phyloP scores from a whole-genome alignment of 257 asterid species.

The Ilex aquifolium region DNA sequence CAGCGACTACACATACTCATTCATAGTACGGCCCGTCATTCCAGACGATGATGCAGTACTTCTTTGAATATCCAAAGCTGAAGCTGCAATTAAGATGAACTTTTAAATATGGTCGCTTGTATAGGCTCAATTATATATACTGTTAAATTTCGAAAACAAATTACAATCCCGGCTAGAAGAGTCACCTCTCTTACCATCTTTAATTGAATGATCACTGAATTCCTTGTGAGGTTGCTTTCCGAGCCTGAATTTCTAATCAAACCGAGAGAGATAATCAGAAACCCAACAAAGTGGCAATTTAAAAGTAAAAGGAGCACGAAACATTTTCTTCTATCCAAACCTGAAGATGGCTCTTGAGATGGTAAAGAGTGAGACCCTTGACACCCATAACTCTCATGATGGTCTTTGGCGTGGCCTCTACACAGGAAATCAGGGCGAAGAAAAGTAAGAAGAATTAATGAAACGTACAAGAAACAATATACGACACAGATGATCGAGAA shows the following conservation, averaged over 20 bases:
- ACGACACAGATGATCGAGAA: not conserved
- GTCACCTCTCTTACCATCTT: conserved; percentile 61
- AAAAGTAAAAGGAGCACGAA: not conserved
- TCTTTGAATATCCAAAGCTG: conserved; percentile 79
- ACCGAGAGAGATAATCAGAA: not conserved
- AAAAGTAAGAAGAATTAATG: not conserved
- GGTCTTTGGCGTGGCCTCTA: conserved; percentile 98
- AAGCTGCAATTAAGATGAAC: conserved; percentile 36
- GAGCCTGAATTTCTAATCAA: conserved; percentile 81
- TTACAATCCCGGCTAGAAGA: not conserved
- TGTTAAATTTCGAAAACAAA: too few species aligned
- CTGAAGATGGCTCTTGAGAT: conserved; percentile 99
- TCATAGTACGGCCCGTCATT: conserved; percentile 85
- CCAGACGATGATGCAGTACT: conserved; percentile 76
- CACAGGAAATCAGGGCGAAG: not conserved
- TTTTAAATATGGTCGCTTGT: too few species aligned
- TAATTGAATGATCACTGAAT: conserved; percentile 80
- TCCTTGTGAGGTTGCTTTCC: conserved; percentile 99
- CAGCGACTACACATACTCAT: conserved; percentile 50
- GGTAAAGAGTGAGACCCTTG: conserved; percentile 92
- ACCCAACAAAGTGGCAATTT: too few species aligned
- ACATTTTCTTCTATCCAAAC: conserved; percentile 17
- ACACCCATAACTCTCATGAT: conserved; percentile 99
- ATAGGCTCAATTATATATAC: too few species aligned
- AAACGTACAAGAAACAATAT: not conserved